phyloP scores from a whole-genome alignment of 495 filamentous ascomycete species.

The Beverwykella pulmonaria region DNA sequence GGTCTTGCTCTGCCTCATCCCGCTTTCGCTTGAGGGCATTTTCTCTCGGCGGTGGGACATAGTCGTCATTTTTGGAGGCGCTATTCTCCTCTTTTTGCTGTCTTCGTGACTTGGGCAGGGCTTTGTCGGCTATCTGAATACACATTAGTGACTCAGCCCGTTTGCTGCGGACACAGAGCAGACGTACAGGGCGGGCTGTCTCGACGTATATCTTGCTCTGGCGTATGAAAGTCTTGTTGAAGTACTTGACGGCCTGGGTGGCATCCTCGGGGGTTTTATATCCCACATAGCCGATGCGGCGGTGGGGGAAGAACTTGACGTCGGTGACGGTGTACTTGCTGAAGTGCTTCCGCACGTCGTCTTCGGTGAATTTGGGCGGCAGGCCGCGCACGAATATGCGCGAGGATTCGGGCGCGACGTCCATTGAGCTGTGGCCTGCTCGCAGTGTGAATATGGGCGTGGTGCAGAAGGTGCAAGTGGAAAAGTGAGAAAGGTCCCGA shows the following conservation, averaged over 20 bases:
- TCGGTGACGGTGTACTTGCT: conserved; percentile 78
- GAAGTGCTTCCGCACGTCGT: conserved; percentile 86
- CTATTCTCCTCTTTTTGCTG: conserved; percentile 52
- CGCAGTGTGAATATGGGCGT: background rate
- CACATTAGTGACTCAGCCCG: background rate
- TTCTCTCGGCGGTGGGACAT: conserved; percentile 28
- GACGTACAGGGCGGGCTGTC: conserved; percentile 75
- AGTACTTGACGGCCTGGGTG: conserved; percentile 80
- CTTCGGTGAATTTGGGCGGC: conserved; percentile 72
- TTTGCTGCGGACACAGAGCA: background rate
- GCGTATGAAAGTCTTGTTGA: conserved; percentile 91
- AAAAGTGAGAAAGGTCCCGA: background rate
- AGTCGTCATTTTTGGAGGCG: conserved; percentile 5
- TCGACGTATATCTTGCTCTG: conserved; percentile 96
- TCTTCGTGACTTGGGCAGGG: conserved; percentile 31
- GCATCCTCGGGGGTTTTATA: conserved; percentile 85
- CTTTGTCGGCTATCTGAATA: conserved; percentile 27
- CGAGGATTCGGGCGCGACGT: conserved; percentile 62
- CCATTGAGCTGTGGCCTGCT: conserved; percentile 9
- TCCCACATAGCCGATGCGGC: conserved; percentile 94
- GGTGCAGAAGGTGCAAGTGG: background rate
- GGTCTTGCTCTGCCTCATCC: conserved; percentile 57
- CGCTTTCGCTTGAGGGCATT: conserved; percentile 60
- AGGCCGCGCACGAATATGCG: conserved; percentile 89
- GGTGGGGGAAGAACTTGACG: conserved; percentile 81